phyloP scores from a whole-genome alignment of 139 green algal genomes.

The Volvox africanus region DNA sequence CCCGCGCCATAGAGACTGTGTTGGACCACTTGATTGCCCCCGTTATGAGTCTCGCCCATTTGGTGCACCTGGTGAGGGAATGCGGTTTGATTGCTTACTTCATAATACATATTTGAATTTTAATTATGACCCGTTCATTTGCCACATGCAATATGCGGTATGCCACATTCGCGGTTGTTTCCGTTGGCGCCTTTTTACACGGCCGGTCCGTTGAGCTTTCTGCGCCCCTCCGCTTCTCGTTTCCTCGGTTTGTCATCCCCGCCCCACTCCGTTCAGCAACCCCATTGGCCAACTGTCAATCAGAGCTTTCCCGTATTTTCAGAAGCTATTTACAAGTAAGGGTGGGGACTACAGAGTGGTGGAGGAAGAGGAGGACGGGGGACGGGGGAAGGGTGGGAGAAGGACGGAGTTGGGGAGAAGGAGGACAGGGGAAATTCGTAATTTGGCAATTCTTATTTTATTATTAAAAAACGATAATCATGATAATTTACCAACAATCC shows the following conservation, averaged over 20 bases:
- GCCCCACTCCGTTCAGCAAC: neutral
- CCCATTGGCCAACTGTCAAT: slow-evolving; percentile 29
- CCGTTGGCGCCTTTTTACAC: no score
- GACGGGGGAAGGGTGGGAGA: neutral
- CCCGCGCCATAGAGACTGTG: slow-evolving; percentile 39
- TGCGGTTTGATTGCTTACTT: no score
- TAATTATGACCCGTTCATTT: no score
- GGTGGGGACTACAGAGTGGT: neutral
- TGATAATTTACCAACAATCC: no score
- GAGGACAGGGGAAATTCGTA: neutral
- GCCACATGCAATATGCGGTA: no score
- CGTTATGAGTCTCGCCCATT: slow-evolving; percentile 1
- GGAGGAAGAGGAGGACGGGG: neutral
- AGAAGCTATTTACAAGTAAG: slow-evolving; percentile 18
- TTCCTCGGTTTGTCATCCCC: no score
- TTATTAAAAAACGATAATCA: no score
- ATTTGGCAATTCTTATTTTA: no score
- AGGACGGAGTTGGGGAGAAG: neutral
- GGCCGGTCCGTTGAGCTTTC: no score
- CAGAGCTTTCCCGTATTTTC: neutral
- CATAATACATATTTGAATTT: no score
- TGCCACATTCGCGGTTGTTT: no score
- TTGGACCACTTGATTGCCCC: slow-evolving; percentile 41
- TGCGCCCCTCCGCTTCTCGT: no score
- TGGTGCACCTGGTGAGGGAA: slow-evolving; percentile 4